A percentile compares a stretch with the other conserved stretches of the same genome.
Evolutionary conservation across 805 yeast genomes (phyloP).

Genomic region (Candida ponderosae): DNA sequence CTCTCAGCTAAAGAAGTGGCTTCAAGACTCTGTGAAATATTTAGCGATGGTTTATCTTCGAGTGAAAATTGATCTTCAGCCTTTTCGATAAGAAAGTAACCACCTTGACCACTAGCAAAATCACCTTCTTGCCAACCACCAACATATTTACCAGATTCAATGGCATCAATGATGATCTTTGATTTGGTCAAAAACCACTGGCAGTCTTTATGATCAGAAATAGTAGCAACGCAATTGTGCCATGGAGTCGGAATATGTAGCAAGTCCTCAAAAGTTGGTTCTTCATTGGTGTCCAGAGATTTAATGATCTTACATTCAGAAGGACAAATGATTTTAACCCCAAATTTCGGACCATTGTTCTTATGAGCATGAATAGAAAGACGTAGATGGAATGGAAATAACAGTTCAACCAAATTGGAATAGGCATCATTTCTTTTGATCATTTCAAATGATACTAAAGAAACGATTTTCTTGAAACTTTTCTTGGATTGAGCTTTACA

Average conservation of each 20-base stretch:
- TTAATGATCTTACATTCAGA: conserved; percentile 38
- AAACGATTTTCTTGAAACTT: conserved; percentile 39
- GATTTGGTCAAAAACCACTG: conserved; percentile 28
- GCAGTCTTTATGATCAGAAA: conserved; percentile 24
- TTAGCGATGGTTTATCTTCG: no score
- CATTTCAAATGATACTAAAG: conserved; percentile 56
- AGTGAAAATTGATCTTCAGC: no score
- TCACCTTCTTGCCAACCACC: conserved; percentile 29
- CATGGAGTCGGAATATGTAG: conserved; percentile 62
- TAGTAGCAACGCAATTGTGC: conserved; percentile 47
- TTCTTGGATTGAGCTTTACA: conserved; percentile 34
- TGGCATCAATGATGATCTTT: conserved; percentile 27
- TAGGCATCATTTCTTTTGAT: conserved; percentile 59
- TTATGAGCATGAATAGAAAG: conserved; percentile 56
- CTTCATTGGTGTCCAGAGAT: conserved; percentile 28
- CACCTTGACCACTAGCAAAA: conserved; percentile 26
- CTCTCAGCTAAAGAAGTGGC: no score
- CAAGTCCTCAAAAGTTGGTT: conserved; percentile 41
- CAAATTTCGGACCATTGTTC: conserved; percentile 54
- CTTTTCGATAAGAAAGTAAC: conserved; percentile 17
- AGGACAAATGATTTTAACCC: conserved; percentile 38
- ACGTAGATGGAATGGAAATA: conserved; percentile 53
- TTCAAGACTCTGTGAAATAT: no score
- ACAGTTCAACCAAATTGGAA: conserved; percentile 50
- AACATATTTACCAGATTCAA: conserved; percentile 23